A percentile compares a stretch with the other conserved stretches of the same genome.
Evolutionary conservation across 2,329 filamentous ascomycete species (phyloP).

Genomic region (Aspergillus fumigatiaffinis): DNA sequence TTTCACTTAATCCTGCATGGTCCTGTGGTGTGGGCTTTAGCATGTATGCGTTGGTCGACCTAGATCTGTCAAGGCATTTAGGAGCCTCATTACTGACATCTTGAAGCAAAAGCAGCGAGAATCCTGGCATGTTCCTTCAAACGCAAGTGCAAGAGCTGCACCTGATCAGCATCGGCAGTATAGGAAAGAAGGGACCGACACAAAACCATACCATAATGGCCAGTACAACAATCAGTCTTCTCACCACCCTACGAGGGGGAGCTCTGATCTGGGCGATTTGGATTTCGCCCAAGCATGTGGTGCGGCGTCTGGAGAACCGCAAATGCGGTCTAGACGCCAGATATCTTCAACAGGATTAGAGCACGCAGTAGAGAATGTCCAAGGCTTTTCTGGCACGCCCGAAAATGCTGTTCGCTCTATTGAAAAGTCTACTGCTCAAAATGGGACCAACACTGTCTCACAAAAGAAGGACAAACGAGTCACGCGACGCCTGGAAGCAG

Average conservation of each 20-base stretch:
- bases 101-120: slow-evolving; percentile 5
- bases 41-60: background rate
- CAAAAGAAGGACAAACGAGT: slow-evolving; percentile 27
- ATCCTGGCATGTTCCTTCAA: background rate
- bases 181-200: background rate
- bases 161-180: background rate
- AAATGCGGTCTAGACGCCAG: background rate
- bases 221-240: background rate
- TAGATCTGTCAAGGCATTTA: background rate
- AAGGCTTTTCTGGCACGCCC: slow-evolving; percentile 5
- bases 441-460: slow-evolving; percentile 15
- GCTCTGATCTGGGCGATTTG: background rate
- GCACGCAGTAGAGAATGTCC: slow-evolving; percentile 2
- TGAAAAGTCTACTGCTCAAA: slow-evolving; percentile 15
- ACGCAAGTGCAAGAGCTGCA: background rate
- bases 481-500: slow-evolving; percentile 29
- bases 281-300: background rate
- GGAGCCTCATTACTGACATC: background rate
- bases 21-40: background rate
- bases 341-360: background rate
- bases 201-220: background rate
- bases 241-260: background rate
- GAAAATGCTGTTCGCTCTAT: slow-evolving; percentile 5
- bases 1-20: background rate
- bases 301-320: background rate